Conservation (phyloP, 148 eudicot species). For the Rhododendron ovatum region DNA sequence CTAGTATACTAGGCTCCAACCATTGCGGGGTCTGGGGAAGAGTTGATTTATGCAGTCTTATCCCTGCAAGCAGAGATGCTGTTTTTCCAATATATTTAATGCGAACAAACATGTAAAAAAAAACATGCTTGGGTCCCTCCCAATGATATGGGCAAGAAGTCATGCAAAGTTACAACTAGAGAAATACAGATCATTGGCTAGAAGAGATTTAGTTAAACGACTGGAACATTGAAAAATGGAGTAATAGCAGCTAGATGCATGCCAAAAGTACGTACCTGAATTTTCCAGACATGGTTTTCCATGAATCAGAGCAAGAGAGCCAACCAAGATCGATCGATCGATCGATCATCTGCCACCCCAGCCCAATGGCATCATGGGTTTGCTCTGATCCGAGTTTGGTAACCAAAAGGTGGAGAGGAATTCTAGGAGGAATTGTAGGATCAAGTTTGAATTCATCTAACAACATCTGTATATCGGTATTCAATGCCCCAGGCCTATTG, state of each 20-base stretch:
- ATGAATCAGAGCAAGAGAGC: neutral
- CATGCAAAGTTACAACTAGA: too few relatives aligned
- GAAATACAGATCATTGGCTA: too few relatives aligned
- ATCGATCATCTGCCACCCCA: neutral
- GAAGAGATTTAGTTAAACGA: neutral
- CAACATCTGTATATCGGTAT: neutral
- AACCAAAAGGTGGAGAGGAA: neutral
- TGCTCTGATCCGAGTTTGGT: neutral
- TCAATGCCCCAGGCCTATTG: too few relatives aligned
- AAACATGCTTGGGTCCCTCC: neutral
- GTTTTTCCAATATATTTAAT: too few relatives aligned
- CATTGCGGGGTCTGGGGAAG: too few relatives aligned
- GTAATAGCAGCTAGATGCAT: neutral
- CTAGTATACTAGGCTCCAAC: too few relatives aligned
- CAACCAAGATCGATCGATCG: neutral
- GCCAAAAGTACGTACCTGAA: neutral
- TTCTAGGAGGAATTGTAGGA: neutral
- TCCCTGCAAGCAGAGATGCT: too few relatives aligned
- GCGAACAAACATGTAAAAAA: too few relatives aligned
- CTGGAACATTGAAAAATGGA: neutral
- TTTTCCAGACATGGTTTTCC: neutral
- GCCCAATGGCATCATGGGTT: neutral
- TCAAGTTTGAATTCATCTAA: neutral
- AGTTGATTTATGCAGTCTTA: too few relatives aligned
- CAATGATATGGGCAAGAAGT: neutral